These are phyloP conservation scores for Leishmania tropica DNA, from an alignment of 208 protist species.

Conservation along the genomic window DNA sequence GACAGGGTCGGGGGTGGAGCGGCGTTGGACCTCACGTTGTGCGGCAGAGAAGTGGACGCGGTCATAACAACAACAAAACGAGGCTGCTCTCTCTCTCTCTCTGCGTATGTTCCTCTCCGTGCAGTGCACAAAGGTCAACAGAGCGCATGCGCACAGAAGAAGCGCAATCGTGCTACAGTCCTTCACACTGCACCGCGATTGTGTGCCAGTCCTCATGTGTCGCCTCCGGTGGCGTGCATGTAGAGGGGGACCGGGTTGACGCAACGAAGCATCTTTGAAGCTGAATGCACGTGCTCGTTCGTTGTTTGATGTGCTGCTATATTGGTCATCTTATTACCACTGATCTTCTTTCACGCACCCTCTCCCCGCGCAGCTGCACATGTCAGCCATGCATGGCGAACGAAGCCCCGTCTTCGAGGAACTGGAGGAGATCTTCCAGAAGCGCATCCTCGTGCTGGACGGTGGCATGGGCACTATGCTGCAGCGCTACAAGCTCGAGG, in stretches of 20 bases:
- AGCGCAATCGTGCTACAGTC: background rate
- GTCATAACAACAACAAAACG: no score
- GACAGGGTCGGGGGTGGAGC: background rate
- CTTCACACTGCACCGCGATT: background rate
- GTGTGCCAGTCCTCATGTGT: background rate
- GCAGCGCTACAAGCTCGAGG: constrained; percentile 87
- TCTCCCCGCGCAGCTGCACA: background rate
- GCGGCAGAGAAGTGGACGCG: background rate
- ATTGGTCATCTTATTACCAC: background rate
- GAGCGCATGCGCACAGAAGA: background rate
- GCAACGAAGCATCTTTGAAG: background rate
- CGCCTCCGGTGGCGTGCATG: background rate
- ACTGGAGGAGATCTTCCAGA: constrained; percentile 51
- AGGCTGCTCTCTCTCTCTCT: no score
- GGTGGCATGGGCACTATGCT: constrained; percentile 98
- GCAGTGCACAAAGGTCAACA: background rate
- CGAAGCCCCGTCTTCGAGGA: constrained; percentile 54
- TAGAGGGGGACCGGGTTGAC: background rate
- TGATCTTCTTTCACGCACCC: background rate
- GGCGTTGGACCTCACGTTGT: background rate
- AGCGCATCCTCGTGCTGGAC: constrained; percentile 90
- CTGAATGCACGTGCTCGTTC: background rate
- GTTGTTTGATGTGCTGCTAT: background rate
- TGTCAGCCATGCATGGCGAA: constrained; percentile 16
- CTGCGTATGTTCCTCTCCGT: background rate